phyloP scores from a whole-genome alignment of 352 stramenopile genomes.

The Phytophthora idaei region DNA sequence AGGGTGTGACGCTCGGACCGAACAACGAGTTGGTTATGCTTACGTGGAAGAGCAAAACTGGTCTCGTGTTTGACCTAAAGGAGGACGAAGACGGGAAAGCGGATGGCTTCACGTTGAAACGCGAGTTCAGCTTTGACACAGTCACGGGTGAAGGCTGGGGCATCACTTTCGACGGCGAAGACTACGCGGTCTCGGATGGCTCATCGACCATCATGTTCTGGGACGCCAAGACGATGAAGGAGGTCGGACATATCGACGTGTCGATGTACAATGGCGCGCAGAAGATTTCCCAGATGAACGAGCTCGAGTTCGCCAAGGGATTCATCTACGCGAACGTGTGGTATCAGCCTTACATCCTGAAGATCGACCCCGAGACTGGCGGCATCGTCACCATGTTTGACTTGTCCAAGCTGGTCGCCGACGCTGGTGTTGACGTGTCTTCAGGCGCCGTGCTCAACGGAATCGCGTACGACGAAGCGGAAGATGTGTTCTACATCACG shows the following conservation, averaged over 20 bases:
- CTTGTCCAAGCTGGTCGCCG: slow-evolving; percentile 60
- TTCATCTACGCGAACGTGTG: slow-evolving; percentile 96
- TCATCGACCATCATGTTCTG: slow-evolving; percentile 92
- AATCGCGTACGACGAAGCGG: slow-evolving; percentile 90
- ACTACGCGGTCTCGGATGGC: slow-evolving; percentile 90
- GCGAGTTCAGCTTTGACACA: slow-evolving; percentile 82
- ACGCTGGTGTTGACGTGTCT: slow-evolving; percentile 57
- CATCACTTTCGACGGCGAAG: slow-evolving; percentile 81
- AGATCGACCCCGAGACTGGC: slow-evolving; percentile 91
- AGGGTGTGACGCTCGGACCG: slow-evolving; percentile 87
- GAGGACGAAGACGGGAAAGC: slow-evolving; percentile 28
- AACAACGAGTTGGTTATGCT: slow-evolving; percentile 88
- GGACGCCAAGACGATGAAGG: slow-evolving; percentile 79
- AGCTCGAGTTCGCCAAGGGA: slow-evolving; percentile 93
- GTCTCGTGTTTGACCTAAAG: slow-evolving; percentile 86
- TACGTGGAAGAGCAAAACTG: slow-evolving; percentile 90
- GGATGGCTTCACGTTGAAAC: slow-evolving; percentile 37
- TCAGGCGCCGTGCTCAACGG: slow-evolving; percentile 91
- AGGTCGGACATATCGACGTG: slow-evolving; percentile 77
- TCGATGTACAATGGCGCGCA: slow-evolving; percentile 46
- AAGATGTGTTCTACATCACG: slow-evolving; percentile 93
- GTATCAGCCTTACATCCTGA: slow-evolving; percentile 92
- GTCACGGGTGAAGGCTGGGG: slow-evolving; percentile 92
- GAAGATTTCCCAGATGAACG: slow-evolving; percentile 87
- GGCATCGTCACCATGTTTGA: slow-evolving; percentile 91